Conservation (phyloP, 2,329 filamentous ascomycete species). For the Colletotrichum ledebouriae region DNA sequence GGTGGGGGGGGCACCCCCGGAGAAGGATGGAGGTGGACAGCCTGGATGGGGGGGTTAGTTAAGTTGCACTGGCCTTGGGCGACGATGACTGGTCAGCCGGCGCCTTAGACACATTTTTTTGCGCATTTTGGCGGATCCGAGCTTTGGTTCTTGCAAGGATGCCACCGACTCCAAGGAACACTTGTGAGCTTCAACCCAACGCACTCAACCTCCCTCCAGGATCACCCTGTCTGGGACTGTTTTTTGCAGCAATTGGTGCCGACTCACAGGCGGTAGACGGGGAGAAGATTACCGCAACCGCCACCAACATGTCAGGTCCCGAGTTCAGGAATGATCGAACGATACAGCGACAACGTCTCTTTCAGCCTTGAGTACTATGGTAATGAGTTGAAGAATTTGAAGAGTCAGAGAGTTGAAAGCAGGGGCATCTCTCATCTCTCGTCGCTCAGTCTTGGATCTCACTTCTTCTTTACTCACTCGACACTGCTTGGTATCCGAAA, state of each 20-base stretch:
- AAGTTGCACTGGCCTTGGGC: constrained; percentile 26
- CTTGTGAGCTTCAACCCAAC: neutral
- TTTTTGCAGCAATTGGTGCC: constrained; percentile 7
- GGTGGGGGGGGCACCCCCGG: constrained; percentile 31
- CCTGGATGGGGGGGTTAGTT: neutral
- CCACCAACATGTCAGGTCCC: too few relatives aligned
- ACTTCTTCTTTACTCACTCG: neutral
- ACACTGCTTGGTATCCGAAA: constrained; percentile 8
- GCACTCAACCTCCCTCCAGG: neutral
- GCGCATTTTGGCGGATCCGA: constrained; percentile 23
- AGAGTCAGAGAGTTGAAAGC: too few relatives aligned
- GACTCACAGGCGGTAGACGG: constrained; percentile 15
- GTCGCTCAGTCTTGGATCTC: neutral
- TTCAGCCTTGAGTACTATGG: too few relatives aligned
- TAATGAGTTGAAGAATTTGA: too few relatives aligned
- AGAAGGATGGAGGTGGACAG: constrained; percentile 15
- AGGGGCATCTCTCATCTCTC: neutral
- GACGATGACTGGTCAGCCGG: constrained; percentile 28
- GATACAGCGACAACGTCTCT: too few relatives aligned
- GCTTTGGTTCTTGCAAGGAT: constrained; percentile 11
- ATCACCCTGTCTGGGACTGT: constrained; percentile 7
- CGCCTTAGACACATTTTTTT: constrained; percentile 27
- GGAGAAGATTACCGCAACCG: too few relatives aligned
- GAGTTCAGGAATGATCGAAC: too few relatives aligned
- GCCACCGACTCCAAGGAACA: constrained; percentile 8